Evolutionary conservation across 768 basidiomycete species (phyloP), one percentile per base, ranked within the genome.

Genomic region (Mycena leptocephala): DNA sequence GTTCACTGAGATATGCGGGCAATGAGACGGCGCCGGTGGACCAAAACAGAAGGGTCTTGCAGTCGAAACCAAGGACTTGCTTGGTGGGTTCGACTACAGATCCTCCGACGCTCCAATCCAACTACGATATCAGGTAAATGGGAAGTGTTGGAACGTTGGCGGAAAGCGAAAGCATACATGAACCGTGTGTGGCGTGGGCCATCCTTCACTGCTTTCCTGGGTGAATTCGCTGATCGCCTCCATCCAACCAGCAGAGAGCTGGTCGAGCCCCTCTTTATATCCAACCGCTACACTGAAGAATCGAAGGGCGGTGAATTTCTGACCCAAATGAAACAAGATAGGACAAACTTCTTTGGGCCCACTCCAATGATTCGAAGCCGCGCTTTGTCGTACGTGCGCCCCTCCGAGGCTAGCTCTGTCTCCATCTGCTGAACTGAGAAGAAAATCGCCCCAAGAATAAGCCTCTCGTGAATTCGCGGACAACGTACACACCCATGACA

Each of bases 181-280:
- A 30, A 78, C 24, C 7, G 63, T 14, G 2, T 32, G 68, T 20
- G 76, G 76, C 39, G 61, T 78, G n/a, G 76, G 76, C 72, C 73
- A 74, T 9, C 7, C 41, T 22, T 61, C 53, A 33, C 18, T 51
- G 37, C 56, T 70, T 30, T 33, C 73, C 22, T 61, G 26, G 10
- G 28, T 62, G 8, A 74, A 24, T 16, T 16, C n/a, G n/a, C 35
- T 37, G 7, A 37, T 37, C 6, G 35, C 13, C 35, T 37, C 35
- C 35, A 37, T 37, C 35, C 35, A 37, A 37, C 35, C 35, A 13
- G 35, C 35, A 37, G 13, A 37, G 35, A 37, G 35, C 35, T 37
- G 13, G 35, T 37, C 35, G 13, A 37, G 35, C 35, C n/a, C n/a
- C n/a, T n/a, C n/a, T n/a, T n/a, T n/a, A n/a, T n/a, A n/a, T n/a